These are phyloP conservation scores for Arachis monticola DNA, from an alignment of 331 rosid genomes.

Conservation along the genomic window DNA sequence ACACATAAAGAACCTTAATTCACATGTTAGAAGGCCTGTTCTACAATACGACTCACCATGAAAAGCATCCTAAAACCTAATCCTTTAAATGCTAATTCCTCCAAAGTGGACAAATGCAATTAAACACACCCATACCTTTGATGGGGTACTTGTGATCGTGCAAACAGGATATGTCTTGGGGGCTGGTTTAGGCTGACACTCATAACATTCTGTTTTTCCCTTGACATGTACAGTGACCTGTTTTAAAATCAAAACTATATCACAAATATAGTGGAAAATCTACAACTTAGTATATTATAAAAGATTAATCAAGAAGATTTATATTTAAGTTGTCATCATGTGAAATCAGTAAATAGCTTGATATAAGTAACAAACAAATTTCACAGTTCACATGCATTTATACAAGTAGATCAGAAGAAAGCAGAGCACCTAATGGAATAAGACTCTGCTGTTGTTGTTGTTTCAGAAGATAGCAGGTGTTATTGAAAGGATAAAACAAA, in stretches of 20 bases:
- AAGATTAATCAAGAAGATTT: conserved; percentile 17
- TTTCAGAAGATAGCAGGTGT: not conserved
- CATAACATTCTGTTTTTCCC: conserved; percentile 97
- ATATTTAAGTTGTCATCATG: not conserved
- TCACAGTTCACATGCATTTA: not conserved
- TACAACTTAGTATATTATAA: not conserved
- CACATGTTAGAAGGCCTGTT: conserved; percentile 3
- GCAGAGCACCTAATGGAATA: not conserved
- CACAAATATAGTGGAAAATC: conserved; percentile 27
- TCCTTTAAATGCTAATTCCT: not conserved
- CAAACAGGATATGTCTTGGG: conserved; percentile 99
- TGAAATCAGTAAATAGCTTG: conserved; percentile 12
- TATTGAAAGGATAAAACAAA: conserved; percentile 9
- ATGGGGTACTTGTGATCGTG: conserved; percentile 98
- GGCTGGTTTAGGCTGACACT: conserved; percentile 97
- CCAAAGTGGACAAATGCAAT: conserved; percentile 2
- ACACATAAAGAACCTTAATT: not conserved
- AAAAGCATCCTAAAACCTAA: not conserved
- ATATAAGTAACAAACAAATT: conserved; percentile 15
- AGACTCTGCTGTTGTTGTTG: too few species aligned
- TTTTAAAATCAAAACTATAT: conserved; percentile 40
- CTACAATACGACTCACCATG: not conserved
- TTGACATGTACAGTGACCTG: conserved; percentile 98
- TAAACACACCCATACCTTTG: conserved; percentile 68
- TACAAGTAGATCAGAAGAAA: not conserved